These are phyloP conservation scores for Vickermania spadyakhi DNA, from an alignment of 208 protist species.

Conservation along the genomic window DNA sequence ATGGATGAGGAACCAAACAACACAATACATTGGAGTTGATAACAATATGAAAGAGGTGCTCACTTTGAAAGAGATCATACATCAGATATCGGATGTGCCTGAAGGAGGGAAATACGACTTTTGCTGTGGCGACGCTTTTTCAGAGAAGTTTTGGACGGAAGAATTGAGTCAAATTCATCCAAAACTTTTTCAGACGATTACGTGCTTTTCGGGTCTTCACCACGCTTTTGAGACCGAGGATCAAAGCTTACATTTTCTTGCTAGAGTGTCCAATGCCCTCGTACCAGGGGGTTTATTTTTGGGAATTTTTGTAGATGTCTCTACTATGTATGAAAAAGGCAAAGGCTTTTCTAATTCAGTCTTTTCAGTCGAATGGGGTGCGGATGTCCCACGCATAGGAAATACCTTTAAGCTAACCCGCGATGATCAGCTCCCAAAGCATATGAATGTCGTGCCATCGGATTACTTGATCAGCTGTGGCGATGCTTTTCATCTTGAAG, in stretches of 20 bases:
- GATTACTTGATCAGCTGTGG: slow-evolving; percentile 77
- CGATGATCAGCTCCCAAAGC: slow-evolving; percentile 25
- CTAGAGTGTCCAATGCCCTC: slow-evolving; percentile 68
- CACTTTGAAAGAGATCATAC: slow-evolving; percentile 22
- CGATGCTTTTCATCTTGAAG: slow-evolving; percentile 41
- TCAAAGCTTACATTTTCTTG: slow-evolving; percentile 51
- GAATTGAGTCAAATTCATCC: slow-evolving; percentile 69
- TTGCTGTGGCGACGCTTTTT: slow-evolving; percentile 74
- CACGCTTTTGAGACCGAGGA: slow-evolving; percentile 60
- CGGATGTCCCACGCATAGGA: slow-evolving; percentile 55
- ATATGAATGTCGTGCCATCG: slow-evolving; percentile 67
- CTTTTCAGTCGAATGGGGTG: slow-evolving; percentile 54
- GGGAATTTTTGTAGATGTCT: slow-evolving; percentile 61
- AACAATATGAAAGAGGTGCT: slow-evolving; percentile 53
- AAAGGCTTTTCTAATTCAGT: slow-evolving; percentile 46
- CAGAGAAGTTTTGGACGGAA: slow-evolving; percentile 61
- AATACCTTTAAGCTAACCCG: slow-evolving; percentile 50
- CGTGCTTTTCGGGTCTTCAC: slow-evolving; percentile 66
- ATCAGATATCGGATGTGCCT: slow-evolving; percentile 21
- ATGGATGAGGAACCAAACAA: slow-evolving; percentile 78
- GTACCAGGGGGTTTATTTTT: slow-evolving; percentile 73
- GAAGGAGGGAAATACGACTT: slow-evolving; percentile 41
- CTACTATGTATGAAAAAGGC: slow-evolving; percentile 45
- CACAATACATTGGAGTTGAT: slow-evolving; percentile 69
- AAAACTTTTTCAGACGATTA: slow-evolving; percentile 73